These are phyloP conservation scores for Colletotrichum camelliae DNA, from an alignment of 2,329 filamentous ascomycete genomes.

Conservation along the genomic window DNA sequence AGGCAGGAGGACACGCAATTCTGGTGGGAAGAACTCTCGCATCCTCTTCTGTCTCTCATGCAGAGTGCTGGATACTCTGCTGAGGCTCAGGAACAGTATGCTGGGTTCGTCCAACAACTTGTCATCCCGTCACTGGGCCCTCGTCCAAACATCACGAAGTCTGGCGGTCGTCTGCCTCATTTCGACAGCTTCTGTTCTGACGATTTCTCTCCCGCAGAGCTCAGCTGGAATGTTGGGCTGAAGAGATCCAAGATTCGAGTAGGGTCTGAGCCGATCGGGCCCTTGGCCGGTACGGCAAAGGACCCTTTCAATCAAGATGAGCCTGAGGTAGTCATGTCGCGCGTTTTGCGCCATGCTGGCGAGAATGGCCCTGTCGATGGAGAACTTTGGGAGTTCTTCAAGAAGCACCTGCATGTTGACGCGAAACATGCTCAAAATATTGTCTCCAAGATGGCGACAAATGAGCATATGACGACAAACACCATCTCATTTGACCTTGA, in stretches of 20 bases:
- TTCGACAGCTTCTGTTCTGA: constrained; percentile 28
- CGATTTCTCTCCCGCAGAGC: constrained; percentile 39
- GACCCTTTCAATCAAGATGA: constrained; percentile 29
- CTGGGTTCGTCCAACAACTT: constrained; percentile 3
- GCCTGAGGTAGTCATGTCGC: constrained; percentile 21
- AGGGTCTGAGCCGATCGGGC: constrained; percentile 36
- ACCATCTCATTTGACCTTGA: constrained; percentile 29
- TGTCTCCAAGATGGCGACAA: neutral
- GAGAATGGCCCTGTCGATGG: neutral
- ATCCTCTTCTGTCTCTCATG: constrained; percentile 10
- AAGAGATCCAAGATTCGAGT: constrained; percentile 33
- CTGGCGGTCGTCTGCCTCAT: neutral
- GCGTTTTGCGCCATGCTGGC: neutral
- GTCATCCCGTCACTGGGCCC: constrained; percentile 6
- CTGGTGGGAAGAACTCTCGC: constrained; percentile 2
- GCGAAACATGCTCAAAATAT: neutral
- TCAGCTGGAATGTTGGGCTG: constrained; percentile 40
- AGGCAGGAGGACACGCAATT: neutral
- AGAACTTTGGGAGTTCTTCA: constrained; percentile 26
- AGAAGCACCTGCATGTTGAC: constrained; percentile 18
- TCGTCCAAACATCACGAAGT: neutral
- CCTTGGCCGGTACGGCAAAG: constrained; percentile 27
- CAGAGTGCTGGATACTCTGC: constrained; percentile 17
- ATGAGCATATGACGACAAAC: constrained; percentile 18
- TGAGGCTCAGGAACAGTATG: neutral